Evolutionary conservation across 2,329 filamentous ascomycete species (phyloP), one percentile per base, ranked within the genome.

Genomic region (Leptosphaerulina australis): DNA sequence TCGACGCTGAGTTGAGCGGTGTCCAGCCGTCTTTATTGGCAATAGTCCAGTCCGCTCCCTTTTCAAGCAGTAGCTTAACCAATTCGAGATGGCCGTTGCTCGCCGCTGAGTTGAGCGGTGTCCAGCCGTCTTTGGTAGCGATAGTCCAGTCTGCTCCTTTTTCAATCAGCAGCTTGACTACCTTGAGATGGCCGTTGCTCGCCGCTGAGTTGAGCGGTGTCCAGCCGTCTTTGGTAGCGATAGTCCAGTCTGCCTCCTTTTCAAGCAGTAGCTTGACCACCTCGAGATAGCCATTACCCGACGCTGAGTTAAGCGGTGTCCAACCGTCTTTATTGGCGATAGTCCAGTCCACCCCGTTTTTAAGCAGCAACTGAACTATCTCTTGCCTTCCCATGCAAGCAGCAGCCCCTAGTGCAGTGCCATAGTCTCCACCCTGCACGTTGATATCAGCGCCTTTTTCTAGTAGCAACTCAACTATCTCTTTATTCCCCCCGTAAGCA

Each of bases 141-240:
- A 15, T 26, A 9, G 11, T 21, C 4, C 5, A 1, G 3, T 46
- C 10, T 11, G 44, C 44, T 10, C 35, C 35, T 11, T 14, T 34
- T 4, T 40, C 22, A 2, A 47, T 28, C 35, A 47, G 35, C 14
- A 47, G 15, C 18, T 47, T 38, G 7, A 47, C 44, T 14, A 29
- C 9, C 20, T 35, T 7, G 10, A 18, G 2, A 31, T 40, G 26
- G 12, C 44, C 35, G 5, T 29, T 12, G 1, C 5, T 7, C 14
- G 28, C 24, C 7, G 44, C 44, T 22, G 17, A 20, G 2, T 33
- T 2, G 12, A 39, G 36, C n/a, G 36, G 39, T 24, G 39, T 43
- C 28, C 39, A 3, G 21, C 30, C 30, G 3, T 12, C 12, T 5
- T 26, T n/a, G 11, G 24, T n/a, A 15, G 26, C 18, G 5, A 34